Evolutionary conservation across 495 filamentous ascomycete genomes (phyloP).

Genomic region (Delitschia confertaspora): DNA sequence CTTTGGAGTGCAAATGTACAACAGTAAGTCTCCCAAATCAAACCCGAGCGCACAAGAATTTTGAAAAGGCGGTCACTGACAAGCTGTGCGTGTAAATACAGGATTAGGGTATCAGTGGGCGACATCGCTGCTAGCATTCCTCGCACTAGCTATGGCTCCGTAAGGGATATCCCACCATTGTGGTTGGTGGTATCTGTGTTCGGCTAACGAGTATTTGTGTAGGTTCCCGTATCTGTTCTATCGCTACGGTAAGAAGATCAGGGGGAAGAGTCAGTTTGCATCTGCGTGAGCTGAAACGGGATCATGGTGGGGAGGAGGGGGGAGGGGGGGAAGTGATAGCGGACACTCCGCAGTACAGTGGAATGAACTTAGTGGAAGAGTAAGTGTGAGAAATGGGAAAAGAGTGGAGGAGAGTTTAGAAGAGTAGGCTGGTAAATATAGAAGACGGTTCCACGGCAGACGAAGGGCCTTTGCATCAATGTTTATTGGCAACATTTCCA

Average conservation of each 20-base stretch:
- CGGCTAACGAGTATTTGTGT: slow-evolving; percentile 18
- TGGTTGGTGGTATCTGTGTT: slow-evolving; percentile 4
- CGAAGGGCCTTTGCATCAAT: slow-evolving; percentile 19
- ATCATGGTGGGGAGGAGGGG: slow-evolving; percentile 1
- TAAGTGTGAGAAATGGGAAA: no score
- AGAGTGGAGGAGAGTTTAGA: no score
- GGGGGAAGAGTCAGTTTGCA: slow-evolving; percentile 36
- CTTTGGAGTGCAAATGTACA: slow-evolving; percentile 54
- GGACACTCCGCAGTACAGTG: no score
- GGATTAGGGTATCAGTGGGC: slow-evolving; percentile 40
- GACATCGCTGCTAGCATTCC: slow-evolving; percentile 36
- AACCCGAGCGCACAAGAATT: not conserved
- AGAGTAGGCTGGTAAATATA: slow-evolving; percentile 17
- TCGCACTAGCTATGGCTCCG: slow-evolving; percentile 39
- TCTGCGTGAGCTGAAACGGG: slow-evolving; percentile 20
- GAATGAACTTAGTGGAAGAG: no score
- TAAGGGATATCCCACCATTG: slow-evolving; percentile 26
- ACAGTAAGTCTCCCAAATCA: slow-evolving; percentile 42
- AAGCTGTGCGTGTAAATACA: slow-evolving; percentile 23
- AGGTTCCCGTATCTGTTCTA: slow-evolving; percentile 37
- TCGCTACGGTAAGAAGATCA: slow-evolving; percentile 36
- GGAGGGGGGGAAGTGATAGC: slow-evolving; percentile 10
- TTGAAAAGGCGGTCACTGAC: slow-evolving; percentile 34
- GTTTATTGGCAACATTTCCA: slow-evolving; percentile 25
- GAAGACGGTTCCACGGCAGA: slow-evolving; percentile 24